Conservation (phyloP, 805 yeast genomes). For the Ogataea nitratoaversa region DNA sequence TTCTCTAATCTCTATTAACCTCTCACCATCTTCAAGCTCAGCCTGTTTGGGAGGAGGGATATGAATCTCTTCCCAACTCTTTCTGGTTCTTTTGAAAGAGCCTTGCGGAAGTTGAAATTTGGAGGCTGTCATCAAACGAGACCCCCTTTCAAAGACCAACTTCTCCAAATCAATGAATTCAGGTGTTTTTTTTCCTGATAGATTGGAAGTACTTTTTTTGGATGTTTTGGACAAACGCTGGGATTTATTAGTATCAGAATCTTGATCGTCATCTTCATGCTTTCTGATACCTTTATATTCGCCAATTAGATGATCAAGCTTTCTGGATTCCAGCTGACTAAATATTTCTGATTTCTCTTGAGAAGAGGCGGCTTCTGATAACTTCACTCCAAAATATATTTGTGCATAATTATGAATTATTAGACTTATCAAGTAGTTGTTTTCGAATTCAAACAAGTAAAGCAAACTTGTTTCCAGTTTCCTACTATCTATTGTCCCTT, state of each 20-base stretch:
- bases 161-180: constrained; percentile 58
- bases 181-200: constrained; percentile 31
- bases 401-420: constrained; percentile 41
- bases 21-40: constrained; percentile 30
- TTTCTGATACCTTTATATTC: constrained; percentile 35
- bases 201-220: constrained; percentile 3
- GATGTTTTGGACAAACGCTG: constrained; percentile 6
- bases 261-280: constrained; percentile 7
- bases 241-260: constrained; percentile 8
- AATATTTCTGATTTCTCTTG: constrained; percentile 35
- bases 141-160: constrained; percentile 66
- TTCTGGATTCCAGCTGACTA: constrained; percentile 41
- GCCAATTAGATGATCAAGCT: constrained; percentile 36
- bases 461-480: constrained; percentile 52
- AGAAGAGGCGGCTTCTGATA: constrained; percentile 19
- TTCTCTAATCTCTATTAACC: constrained; percentile 51
- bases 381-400: constrained; percentile 27
- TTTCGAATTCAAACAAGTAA: constrained; percentile 48
- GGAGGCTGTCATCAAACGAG: constrained; percentile 60
- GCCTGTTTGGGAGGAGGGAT: constrained; percentile 79
- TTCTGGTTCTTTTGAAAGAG: constrained; percentile 70
- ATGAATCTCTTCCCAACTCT: constrained; percentile 80
- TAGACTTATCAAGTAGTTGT: constrained; percentile 43
- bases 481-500: constrained; percentile 30
- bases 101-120: constrained; percentile 78